Evolutionary conservation across 192 early-diverging fungal species (phyloP).

Genomic region (Radiomyces spectabilis): DNA sequence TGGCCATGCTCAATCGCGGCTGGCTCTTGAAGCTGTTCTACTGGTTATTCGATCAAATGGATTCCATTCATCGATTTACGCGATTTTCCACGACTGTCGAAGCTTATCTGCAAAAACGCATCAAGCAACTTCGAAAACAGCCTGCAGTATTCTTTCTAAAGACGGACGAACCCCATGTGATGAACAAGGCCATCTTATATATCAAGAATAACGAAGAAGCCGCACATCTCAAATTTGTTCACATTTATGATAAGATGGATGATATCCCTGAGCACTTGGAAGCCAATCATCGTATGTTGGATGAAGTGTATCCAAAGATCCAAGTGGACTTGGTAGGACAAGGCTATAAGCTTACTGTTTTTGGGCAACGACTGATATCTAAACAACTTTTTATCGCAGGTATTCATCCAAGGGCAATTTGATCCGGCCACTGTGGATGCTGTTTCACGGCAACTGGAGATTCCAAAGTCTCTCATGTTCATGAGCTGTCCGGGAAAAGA

Average conservation of each 20-base stretch:
- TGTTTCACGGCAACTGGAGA: conserved; percentile 29
- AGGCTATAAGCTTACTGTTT: neutral
- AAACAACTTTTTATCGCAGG: neutral
- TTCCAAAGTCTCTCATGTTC: conserved; percentile 36
- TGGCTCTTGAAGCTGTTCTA: conserved; percentile 29
- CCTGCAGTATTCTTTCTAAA: conserved; percentile 51
- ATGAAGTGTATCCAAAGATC: conserved; percentile 44
- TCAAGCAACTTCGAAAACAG: conserved; percentile 26
- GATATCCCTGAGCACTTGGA: conserved; percentile 46
- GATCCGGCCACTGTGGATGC: conserved; percentile 31
- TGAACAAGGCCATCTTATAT: conserved; percentile 51
- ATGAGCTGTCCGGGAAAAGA: conserved; percentile 28
- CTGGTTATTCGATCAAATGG: conserved; percentile 21
- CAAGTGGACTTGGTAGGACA: conserved; percentile 40
- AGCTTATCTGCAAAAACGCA: conserved; percentile 13
- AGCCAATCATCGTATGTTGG: conserved; percentile 44
- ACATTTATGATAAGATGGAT: conserved; percentile 35
- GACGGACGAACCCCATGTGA: conserved; percentile 44
- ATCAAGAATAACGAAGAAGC: conserved; percentile 38
- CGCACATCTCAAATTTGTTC: conserved; percentile 39
- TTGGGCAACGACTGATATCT: neutral
- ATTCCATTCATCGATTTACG: neutral
- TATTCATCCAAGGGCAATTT: conserved; percentile 36
- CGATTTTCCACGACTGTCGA: conserved; percentile 2
- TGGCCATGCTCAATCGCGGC: conserved; percentile 32